phyloP scores from a whole-genome alignment of 148 eudicot genomes.

The Chenopodium quinoa region DNA sequence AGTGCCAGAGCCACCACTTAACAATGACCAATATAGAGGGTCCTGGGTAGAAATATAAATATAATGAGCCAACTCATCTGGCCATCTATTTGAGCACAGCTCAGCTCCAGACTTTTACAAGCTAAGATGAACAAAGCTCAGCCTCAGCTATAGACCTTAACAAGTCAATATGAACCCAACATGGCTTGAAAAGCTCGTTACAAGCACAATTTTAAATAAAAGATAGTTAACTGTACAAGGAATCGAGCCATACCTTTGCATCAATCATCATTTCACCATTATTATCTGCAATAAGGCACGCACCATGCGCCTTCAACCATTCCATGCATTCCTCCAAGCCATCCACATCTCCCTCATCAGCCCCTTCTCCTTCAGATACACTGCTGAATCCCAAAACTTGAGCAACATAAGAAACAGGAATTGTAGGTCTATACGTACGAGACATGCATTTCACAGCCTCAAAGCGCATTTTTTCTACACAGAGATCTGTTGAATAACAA shows the following conservation, averaged over 20 bases:
- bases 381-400: slow-evolving; percentile 71
- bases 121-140: not conserved
- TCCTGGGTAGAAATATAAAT: not conserved
- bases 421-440: slow-evolving; percentile 88
- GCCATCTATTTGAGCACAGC: not conserved
- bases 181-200: not conserved
- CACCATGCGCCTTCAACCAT: slow-evolving; percentile 97
- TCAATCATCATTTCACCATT: slow-evolving; percentile 77
- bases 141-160: not conserved
- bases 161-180: not conserved
- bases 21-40: not conserved
- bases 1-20: not conserved
- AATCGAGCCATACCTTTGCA: slow-evolving; percentile 58
- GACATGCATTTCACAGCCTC: slow-evolving; percentile 83
- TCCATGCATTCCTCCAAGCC: slow-evolving; percentile 83
- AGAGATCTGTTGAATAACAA: slow-evolving; percentile 55
- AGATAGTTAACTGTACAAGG: not conserved
- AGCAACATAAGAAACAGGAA: slow-evolving; percentile 74
- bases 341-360: slow-evolving; percentile 56
- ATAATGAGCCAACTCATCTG: not conserved
- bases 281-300: slow-evolving; percentile 61
- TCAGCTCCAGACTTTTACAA: not conserved
- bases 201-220: not conserved
- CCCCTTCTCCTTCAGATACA: slow-evolving; percentile 42
- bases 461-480: slow-evolving; percentile 87